Evolutionary conservation across 352 stramenopile species (phyloP).

Genomic region (Globisporangium lucens): DNA sequence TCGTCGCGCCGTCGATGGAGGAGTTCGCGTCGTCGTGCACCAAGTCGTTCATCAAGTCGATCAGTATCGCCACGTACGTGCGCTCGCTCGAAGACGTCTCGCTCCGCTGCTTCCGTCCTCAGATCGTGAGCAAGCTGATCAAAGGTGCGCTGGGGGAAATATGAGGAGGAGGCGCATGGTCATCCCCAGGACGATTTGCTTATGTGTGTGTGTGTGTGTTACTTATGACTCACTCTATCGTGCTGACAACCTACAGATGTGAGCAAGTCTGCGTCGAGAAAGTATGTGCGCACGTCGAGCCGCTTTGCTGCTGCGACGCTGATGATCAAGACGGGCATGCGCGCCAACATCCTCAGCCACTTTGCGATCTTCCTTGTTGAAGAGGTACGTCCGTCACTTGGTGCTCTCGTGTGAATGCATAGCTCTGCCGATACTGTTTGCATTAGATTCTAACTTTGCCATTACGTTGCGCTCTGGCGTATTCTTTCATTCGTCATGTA

Average conservation of each 20-base stretch:
- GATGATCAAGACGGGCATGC: conserved; percentile 82
- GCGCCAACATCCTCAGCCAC: conserved; percentile 66
- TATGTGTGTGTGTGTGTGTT: conserved; percentile 3
- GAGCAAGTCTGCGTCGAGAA: conserved; percentile 72
- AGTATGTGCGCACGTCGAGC: conserved; percentile 70
- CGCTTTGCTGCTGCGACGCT: conserved; percentile 41
- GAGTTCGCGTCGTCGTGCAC: conserved; percentile 52
- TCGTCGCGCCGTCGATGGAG: conserved; percentile 44
- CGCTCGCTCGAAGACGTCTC: conserved; percentile 71
- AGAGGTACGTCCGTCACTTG: conserved; percentile 39
- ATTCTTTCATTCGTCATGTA: conserved; percentile 4
- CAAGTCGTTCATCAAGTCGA: conserved; percentile 72
- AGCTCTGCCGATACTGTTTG: background rate
- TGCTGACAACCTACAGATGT: conserved; percentile 35
- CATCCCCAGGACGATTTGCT: background rate
- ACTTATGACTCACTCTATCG: background rate
- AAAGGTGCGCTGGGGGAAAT: conserved; percentile 42
- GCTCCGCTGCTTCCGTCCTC: conserved; percentile 48
- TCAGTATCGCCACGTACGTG: conserved; percentile 80
- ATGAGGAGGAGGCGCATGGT: background rate
- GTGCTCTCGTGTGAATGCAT: background rate
- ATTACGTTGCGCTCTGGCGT: background rate
- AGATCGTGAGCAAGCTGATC: conserved; percentile 72
- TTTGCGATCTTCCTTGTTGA: conserved; percentile 83
- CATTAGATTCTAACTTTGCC: background rate